These are phyloP conservation scores for Apiotrichum sp. DNA, from an alignment of 1,284 basidiomycete genomes.

Conservation along the genomic window DNA sequence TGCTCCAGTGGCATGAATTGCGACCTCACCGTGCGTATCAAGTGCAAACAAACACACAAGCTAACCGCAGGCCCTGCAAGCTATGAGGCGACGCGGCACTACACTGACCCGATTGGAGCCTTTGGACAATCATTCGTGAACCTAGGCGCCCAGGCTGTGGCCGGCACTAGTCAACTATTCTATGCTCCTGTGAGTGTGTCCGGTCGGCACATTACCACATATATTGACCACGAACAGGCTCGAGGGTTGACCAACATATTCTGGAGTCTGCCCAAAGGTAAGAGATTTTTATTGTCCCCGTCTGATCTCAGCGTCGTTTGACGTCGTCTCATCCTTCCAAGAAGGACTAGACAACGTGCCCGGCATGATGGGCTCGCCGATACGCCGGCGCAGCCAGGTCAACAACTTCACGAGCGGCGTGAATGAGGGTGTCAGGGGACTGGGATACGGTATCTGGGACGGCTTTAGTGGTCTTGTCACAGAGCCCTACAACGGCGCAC, in stretches of 20 bases:
- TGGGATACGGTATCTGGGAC: slow-evolving; percentile 51
- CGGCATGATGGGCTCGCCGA: slow-evolving; percentile 49
- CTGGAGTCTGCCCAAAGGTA: slow-evolving; percentile 45
- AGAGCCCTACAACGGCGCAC: slow-evolving; percentile 51
- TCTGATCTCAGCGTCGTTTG: slow-evolving; percentile 28
- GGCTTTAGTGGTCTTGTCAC: slow-evolving; percentile 55
- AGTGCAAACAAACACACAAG: neutral
- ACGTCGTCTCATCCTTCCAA: slow-evolving; percentile 49
- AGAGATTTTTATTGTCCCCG: neutral
- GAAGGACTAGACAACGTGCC: slow-evolving; percentile 53
- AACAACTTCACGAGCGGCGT: slow-evolving; percentile 50
- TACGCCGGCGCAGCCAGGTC: slow-evolving; percentile 48
- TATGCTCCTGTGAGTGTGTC: slow-evolving; percentile 42
- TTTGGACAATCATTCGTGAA: slow-evolving; percentile 53
- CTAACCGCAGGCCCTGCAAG: slow-evolving; percentile 52
- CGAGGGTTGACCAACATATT: slow-evolving; percentile 52
- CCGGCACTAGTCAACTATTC: slow-evolving; percentile 51
- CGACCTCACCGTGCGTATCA: slow-evolving; percentile 51
- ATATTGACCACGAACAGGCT: slow-evolving; percentile 12
- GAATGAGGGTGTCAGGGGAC: slow-evolving; percentile 49
- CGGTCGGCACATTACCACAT: too few relatives aligned
- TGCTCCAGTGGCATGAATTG: slow-evolving; percentile 50
- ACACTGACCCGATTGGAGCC: slow-evolving; percentile 10
- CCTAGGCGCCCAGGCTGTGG: slow-evolving; percentile 51
- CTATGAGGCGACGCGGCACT: slow-evolving; percentile 47